Evolutionary conservation across 2,329 filamentous ascomycete genomes (phyloP).

Genomic region (Botrytis elliptica): DNA sequence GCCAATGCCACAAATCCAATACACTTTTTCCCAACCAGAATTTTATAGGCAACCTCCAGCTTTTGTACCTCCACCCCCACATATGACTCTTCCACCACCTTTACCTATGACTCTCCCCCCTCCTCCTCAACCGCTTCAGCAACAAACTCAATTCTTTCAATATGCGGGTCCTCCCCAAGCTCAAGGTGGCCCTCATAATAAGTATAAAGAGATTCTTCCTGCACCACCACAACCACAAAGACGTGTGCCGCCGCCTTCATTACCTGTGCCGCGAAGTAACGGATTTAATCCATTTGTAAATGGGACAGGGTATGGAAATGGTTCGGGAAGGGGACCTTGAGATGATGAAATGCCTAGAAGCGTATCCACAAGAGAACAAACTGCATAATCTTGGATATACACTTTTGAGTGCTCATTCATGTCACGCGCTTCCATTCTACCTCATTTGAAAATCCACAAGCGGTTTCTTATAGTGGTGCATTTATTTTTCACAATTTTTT

Average conservation of each 20-base stretch:
- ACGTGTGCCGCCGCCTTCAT: not conserved
- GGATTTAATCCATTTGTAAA: conserved; percentile 9
- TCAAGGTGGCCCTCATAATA: conserved; percentile 5
- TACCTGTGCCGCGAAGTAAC: not conserved
- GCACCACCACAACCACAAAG: conserved; percentile 9
- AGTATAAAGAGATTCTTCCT: conserved; percentile 15
- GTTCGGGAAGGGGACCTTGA: not conserved
- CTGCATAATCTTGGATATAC: not conserved
- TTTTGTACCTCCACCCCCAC: conserved; percentile 7
- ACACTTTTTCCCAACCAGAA: conserved; percentile 8
- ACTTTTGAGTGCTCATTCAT: not conserved
- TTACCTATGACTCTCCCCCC: conserved; percentile 12
- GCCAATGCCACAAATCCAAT: not conserved
- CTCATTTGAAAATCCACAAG: no score
- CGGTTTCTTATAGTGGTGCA: not conserved
- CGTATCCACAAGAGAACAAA: not conserved
- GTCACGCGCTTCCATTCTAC: not conserved
- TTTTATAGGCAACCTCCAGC: conserved; percentile 1
- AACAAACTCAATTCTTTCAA: conserved; percentile 14
- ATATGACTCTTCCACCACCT: conserved; percentile 10
- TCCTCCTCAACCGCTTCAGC: conserved; percentile 8
- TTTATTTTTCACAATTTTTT: not conserved
- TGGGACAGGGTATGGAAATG: not conserved
- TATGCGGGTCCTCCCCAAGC: conserved; percentile 3
- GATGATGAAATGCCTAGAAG: not conserved